Base-by-base conservation (phyloP, 2,329 filamentous ascomycete genomes). In the Ceratocystis colombiana region DNA sequence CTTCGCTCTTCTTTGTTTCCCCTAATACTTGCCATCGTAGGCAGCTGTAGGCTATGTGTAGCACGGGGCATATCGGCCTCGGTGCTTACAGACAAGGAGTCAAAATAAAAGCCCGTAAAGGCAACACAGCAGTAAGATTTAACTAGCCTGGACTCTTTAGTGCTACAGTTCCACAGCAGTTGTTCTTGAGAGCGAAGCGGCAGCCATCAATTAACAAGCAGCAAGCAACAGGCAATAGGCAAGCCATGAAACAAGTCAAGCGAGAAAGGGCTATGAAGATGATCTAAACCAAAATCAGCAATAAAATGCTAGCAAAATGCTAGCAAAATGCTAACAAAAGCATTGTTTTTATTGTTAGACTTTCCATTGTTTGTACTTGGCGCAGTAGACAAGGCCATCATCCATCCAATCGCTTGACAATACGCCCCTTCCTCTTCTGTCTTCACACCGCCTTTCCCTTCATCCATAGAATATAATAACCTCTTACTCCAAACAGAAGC, bases 361-460 rank as follows among this genome's bases (percentile, higher is more conserved):
- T 2, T 37, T 37, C 8, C 10, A 37, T 37, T 37, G 37, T 37
- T 37, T 37, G 10, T 33, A 33, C 6, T 33, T 8, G 30, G 30
- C 30, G 30, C 37, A 37, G 37, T 12, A 37, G 10, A 37, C 37
- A 37, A 53, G 2, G 48, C 48, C 48, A 20, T 25, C 48, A n/a
- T n/a, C n/a, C 48, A 20, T 25, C 25, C 48, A 20, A 12, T 53
- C 48, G 0, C 12, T 15, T 48, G 3, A 25, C 20, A 22, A 5
- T 3, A 25, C 20, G 12, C 50, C 25, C 50, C 8, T 55, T 55
- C 50, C 50, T 55, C 20, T 5, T 55, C 12, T 25, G 7, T 20
- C 28, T 33, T 30, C 53, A 59, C 53, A 59, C 53, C 53, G 53
- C 28, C 53, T 59, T 62, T 62, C 37, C 37, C 37, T 12, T 37